Percentiles rank a stretch among this genome's conserved stretches.
Evolutionary conservation across 148 eudicot species (phyloP).

Genomic region (Rhododendron ferrugineum): DNA sequence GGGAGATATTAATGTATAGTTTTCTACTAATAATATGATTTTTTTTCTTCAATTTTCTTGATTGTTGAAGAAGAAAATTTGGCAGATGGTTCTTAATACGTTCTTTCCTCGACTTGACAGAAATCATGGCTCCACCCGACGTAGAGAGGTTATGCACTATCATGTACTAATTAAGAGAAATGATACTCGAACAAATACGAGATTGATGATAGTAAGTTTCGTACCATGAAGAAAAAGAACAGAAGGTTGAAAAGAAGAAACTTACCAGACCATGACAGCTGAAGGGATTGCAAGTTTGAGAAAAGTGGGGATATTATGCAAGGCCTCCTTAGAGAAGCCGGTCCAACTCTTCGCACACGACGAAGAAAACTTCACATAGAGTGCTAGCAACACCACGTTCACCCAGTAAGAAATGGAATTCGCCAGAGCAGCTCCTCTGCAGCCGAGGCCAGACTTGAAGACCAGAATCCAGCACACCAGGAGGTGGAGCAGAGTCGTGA

Average conservation of each 20-base stretch:
- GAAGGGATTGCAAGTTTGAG: conserved; percentile 53
- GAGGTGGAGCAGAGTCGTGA: conserved; percentile 40
- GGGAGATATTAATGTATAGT: neutral
- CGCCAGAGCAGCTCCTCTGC: conserved; percentile 61
- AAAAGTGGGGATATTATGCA: conserved; percentile 23
- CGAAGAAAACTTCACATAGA: conserved; percentile 47
- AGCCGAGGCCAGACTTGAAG: conserved; percentile 45
- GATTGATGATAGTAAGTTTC: neutral
- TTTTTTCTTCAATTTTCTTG: neutral
- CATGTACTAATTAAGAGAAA: neutral
- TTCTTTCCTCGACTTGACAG: neutral
- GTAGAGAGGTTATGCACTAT: neutral
- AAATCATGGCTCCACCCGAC: neutral
- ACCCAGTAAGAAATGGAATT: conserved; percentile 57
- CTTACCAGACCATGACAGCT: conserved; percentile 51
- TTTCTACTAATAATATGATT: neutral
- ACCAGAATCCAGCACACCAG: conserved; percentile 53
- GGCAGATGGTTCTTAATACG: neutral
- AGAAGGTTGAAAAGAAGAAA: neutral
- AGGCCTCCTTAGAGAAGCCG: conserved; percentile 45
- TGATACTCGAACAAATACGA: neutral
- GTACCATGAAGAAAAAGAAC: neutral
- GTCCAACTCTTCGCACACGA: conserved; percentile 50
- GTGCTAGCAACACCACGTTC: conserved; percentile 34
- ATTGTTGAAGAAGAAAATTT: neutral